Percentiles rank a stretch among this genome's conserved stretches.
Conservation (phyloP, 2,329 filamentous ascomycete species). For the Aureobasidium sp. region DNA sequence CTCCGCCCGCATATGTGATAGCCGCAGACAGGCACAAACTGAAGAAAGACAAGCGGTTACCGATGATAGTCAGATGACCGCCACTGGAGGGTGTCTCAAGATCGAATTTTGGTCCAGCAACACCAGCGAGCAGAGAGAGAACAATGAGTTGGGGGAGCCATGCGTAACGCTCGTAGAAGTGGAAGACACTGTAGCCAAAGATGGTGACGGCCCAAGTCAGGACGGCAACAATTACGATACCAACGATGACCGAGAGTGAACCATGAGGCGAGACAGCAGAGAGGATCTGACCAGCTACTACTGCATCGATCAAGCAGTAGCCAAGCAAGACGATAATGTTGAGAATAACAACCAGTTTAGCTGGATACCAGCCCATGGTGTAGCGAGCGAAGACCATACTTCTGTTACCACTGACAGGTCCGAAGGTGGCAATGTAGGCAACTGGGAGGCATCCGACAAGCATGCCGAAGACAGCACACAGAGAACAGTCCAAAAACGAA, state of each 20-base stretch:
- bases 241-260: conserved; percentile 55
- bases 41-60: conserved; percentile 59
- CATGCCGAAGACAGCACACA: conserved; percentile 50
- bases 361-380: conserved; percentile 58
- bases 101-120: conserved; percentile 53
- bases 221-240: conserved; percentile 56
- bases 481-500: conserved; percentile 47
- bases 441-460: conserved; percentile 47
- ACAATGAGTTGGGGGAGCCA: conserved; percentile 57
- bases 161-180: conserved; percentile 59
- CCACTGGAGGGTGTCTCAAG: conserved; percentile 42
- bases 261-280: conserved; percentile 52
- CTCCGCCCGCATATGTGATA: conserved; percentile 54
- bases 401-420: conserved; percentile 51
- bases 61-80: conserved; percentile 42
- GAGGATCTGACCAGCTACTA: conserved; percentile 60
- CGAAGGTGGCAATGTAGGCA: conserved; percentile 55
- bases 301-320: conserved; percentile 55
- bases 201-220: conserved; percentile 57
- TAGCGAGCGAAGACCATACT: conserved; percentile 56
- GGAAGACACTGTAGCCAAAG: conserved; percentile 60
- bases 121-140: conserved; percentile 53
- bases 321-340: conserved; percentile 54
- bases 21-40: conserved; percentile 57
- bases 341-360: conserved; percentile 53